Base-by-base conservation (phyloP, 2,329 filamentous ascomycete species). In the Alternaria viburni region DNA sequence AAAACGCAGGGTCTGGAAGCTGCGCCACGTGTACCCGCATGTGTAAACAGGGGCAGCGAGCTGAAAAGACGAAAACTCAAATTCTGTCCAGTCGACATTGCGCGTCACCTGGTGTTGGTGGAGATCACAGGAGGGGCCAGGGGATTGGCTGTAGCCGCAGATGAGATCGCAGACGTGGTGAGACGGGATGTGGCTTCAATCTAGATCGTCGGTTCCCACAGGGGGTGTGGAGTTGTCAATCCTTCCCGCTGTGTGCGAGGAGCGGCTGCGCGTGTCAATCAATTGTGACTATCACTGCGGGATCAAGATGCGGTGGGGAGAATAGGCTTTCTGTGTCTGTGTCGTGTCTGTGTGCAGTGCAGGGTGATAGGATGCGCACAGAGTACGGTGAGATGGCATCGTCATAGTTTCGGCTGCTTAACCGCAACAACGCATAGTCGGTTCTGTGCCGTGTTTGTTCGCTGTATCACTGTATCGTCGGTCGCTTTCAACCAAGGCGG, bases 1-100 rank as follows among this genome's bases (percentile, higher is more conserved):
- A 26, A 32, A 13, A 56, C 25, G 32, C 30, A 47, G 49, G 45
- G 50, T 54, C 54, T 30, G 28, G 43, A 4, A 21, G 46, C 49
- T 59, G 55, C 59, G 44, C 62, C 61, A 64, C 64, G 62, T 66
- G 30, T 8, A 62, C 47, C 54, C 57, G 66, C 57, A 68, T 58
- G 25, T 56, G 50, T 36, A 46, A 52, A 67, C 66, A 68, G 43
- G 66, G 68, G 66, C 44, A n/a, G 49, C 36, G 52, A 70, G 69
- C 69, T 71, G 69, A 68, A 50, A 59, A 49, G n/a, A 44, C 19
- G 54, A 43, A 59, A 61, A 49, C 58, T 59, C 57, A 59, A 59
- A 49, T 51, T 13, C 15, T 47, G 6, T 58, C 23, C 46, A 52
- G 54, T 60, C 25, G 15, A 25, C 45, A 46, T 54, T 50, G 49